These are phyloP conservation scores for Hirschfeldia incana DNA, from an alignment of 345 rosid species.

Conservation along the genomic window DNA sequence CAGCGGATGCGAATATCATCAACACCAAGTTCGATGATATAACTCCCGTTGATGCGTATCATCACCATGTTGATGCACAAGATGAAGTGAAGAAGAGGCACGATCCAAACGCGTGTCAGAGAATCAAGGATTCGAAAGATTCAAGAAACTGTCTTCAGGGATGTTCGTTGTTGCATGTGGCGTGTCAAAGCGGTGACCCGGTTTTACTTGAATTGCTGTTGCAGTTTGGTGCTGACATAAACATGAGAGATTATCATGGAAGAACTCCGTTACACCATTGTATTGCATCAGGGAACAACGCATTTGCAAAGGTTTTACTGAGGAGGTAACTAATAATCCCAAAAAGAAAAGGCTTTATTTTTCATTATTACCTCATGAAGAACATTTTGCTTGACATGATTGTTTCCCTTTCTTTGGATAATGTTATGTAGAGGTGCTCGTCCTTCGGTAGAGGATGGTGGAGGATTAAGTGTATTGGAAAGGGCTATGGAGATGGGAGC, in stretches of 20 bases:
- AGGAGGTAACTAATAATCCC: conserved; percentile 52
- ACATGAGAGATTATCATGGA: conserved; percentile 68
- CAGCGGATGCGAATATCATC: conserved; percentile 47
- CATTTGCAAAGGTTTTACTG: conserved; percentile 70
- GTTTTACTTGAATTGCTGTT: conserved; percentile 76
- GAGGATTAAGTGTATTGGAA: conserved; percentile 71
- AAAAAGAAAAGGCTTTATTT: not conserved
- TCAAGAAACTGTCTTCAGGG: conserved; percentile 73
- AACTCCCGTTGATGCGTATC: conserved; percentile 38
- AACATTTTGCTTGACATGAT: not conserved
- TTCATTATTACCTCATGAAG: not conserved
- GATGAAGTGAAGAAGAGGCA: conserved; percentile 35
- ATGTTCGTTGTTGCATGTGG: conserved; percentile 77
- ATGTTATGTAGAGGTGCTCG: conserved; percentile 74
- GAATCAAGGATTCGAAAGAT: conserved; percentile 56
- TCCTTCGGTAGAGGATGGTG: conserved; percentile 62
- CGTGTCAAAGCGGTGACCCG: conserved; percentile 57
- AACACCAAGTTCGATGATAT: conserved; percentile 63
- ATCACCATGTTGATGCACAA: conserved; percentile 41
- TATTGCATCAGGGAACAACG: conserved; percentile 54
- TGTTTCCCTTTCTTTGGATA: not conserved
- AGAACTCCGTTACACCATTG: conserved; percentile 88
- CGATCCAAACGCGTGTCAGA: conserved; percentile 63
- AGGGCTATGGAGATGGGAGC: conserved; percentile 96
- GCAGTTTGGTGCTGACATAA: conserved; percentile 76